Evolutionary conservation across 768 basidiomycete species (phyloP), one percentile per base, ranked within the genome.

Genomic region (Crepidotus variabilis): DNA sequence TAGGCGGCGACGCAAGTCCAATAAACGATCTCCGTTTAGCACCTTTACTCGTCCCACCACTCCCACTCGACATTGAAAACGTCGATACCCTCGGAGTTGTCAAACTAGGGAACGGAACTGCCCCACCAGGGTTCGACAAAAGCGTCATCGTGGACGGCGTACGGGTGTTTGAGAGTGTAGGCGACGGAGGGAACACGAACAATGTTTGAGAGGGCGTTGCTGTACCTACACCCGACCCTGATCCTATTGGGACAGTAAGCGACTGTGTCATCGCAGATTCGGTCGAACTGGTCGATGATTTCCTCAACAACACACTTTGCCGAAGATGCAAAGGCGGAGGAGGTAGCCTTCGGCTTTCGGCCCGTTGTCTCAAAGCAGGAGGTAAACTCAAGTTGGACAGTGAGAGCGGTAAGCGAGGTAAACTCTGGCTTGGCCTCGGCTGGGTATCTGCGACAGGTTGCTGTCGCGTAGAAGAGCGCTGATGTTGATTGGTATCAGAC

Each of bases 121-220:
- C 62, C 49, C 71, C 67, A 55, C 71, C 73, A 57, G 82, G 60
- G 61, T 77, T 87, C 58, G 89, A 88, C 47, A 83, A 90, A 54
- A 93, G 74, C 35, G 87, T 92, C 84, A 92, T 86, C 34, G 90
- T 88, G 48, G 90, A 88, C 23, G 92, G 89, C 51, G 87, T 90
- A 52, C 79, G 80, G 47, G 83, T 76, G 45, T 60, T 65, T 63
- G 76, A 78, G 59, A 75, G 63, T 48, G 78, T 83, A 49, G 70
- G 90, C 4, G 90, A 92, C 32, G 91, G 90, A 1, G 91, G 91
- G 66, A 93, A 93, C 35, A 93, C 86, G 62, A 93, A 92, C 47
- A 93, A 77, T 0, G 91, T 93, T 67, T 93, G 92, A 1, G 90
- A 90, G 32, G 88, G 87, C 33, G 86, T 80, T 47, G 77, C 69